Conservation (phyloP, 352 stramenopile species). For the Globisporangium perplexum region DNA sequence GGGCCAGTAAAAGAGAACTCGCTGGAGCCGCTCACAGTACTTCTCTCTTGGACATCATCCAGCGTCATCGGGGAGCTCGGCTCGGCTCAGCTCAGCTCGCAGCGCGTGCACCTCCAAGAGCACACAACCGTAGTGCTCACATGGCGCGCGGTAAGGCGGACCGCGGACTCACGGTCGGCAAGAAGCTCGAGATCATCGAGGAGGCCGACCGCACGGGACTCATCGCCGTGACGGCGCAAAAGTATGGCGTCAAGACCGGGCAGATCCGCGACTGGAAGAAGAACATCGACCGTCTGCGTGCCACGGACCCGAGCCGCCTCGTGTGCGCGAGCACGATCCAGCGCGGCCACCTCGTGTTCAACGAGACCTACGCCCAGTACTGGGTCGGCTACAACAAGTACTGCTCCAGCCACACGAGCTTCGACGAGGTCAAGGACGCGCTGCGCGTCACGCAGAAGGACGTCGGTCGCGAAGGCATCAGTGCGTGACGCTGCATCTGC, state of each 20-base stretch:
- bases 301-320: constrained; percentile 73
- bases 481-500: constrained; percentile 28
- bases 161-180: constrained; percentile 73
- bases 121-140: neutral
- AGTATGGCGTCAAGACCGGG: constrained; percentile 82
- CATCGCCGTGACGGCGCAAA: constrained; percentile 71
- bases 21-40: constrained; percentile 22
- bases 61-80: no score
- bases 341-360: constrained; percentile 80
- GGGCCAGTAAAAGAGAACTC: constrained; percentile 41
- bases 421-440: constrained; percentile 60
- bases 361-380: constrained; percentile 86
- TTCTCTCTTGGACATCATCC: constrained; percentile 3
- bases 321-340: constrained; percentile 81
- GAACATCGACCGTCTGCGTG: constrained; percentile 69
- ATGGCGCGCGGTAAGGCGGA: constrained; percentile 84
- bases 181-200: constrained; percentile 88
- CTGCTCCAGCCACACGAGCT: constrained; percentile 68
- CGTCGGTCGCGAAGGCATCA: constrained; percentile 65
- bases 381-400: constrained; percentile 89
- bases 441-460: constrained; percentile 71
- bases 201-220: constrained; percentile 77
- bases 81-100: neutral
- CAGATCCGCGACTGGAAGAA: constrained; percentile 88
- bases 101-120: constrained; percentile 2